Conservation (phyloP, 495 filamentous ascomycete species). For the Neurospora sp. region DNA sequence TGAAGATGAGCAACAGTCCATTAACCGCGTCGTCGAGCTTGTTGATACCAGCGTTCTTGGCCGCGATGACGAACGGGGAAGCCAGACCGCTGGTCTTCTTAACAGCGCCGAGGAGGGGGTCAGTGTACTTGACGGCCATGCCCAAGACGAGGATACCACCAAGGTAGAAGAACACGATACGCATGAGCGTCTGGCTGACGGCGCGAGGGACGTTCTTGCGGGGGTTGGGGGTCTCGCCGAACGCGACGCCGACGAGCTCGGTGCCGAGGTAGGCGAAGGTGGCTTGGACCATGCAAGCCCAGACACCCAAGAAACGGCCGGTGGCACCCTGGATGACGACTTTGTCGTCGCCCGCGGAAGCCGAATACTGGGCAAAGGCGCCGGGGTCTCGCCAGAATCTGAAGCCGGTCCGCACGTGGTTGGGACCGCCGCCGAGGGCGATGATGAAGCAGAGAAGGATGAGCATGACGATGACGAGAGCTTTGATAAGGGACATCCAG, state of each 20-base stretch:
- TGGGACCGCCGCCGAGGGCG: constrained; percentile 66
- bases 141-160: constrained; percentile 62
- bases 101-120: constrained; percentile 47
- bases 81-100: constrained; percentile 41
- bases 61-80: constrained; percentile 58
- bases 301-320: constrained; percentile 63
- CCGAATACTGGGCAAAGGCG: constrained; percentile 51
- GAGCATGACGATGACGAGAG: constrained; percentile 56
- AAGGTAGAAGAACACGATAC: constrained; percentile 69
- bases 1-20: constrained; percentile 69
- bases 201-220: constrained; percentile 64
- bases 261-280: constrained; percentile 81
- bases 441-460: constrained; percentile 60
- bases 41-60: constrained; percentile 51
- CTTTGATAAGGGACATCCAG: constrained; percentile 65
- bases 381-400: constrained; percentile 71
- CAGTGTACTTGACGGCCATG: constrained; percentile 53
- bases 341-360: background rate
- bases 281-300: constrained; percentile 67
- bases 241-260: constrained; percentile 73
- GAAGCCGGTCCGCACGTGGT: constrained; percentile 60
- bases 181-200: constrained; percentile 62
- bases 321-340: constrained; percentile 28
- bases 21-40: constrained; percentile 67
- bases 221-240: constrained; percentile 71